Base-by-base conservation (phyloP, 2,329 filamentous ascomycete species). In the Xylaria sp. region DNA sequence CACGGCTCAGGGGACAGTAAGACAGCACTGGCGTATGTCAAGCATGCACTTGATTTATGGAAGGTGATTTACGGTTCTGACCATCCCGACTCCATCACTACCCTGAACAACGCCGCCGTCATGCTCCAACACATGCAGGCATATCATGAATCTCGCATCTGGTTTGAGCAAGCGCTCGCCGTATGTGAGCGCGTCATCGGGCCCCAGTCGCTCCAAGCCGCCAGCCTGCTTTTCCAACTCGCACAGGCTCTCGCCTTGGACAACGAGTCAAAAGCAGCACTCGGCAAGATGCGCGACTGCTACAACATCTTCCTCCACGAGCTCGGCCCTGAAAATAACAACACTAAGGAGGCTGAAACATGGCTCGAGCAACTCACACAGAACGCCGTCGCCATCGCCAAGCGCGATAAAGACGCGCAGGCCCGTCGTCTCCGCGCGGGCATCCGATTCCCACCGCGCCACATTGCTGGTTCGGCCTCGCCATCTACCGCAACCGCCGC, bases 81-180 rank as follows among this genome's bases (percentile, higher is more conserved):
- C 75, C 96, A 99, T 81, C 96, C 96, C 3, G 96, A 99, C 82
- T 97, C 94, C 9, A 97, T 99, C 81, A 99, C 97, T 9, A 98
- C 96, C 18, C 91, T 98, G 81, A 99, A 98, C 87, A 99, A 99
- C 77, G 95, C 93, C 23, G 96, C 96, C 8, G 96, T 99, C 68
- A 99, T 99, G 96, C 89, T 99, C 66, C 96, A 99, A 81, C 91
- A 94, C 64, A 87, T 97, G 75, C 97, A 98, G 85, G 90, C 92
- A 69, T 99, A 97, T 83, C 91, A 95, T 75, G 93, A 97, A 81
- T 98, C 95, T 53, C 91, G 96, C 60, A 86, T 95, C 70, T 99
- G 96, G 96, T 99, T 99, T 78, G 96, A 98, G 81, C 91, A 93
- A 72, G 97, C 94, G 10, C 89, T 98, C 60, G 87, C 89, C 50